Conservation (phyloP, 768 basidiomycete genomes). For the Leccinum imitatum region DNA sequence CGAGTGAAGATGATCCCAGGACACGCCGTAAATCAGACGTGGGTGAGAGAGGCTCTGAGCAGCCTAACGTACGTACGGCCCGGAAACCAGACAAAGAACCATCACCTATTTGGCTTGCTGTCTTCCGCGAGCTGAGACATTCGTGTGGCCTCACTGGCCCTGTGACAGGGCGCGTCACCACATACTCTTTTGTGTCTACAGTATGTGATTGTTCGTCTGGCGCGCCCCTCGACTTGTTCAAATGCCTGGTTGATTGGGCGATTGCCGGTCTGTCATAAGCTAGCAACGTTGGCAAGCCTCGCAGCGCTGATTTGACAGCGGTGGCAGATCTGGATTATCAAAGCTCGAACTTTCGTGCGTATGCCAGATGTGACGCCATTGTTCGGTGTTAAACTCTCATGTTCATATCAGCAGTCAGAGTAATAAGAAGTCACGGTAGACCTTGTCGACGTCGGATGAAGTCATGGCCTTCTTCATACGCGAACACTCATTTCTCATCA, state of each 20-base stretch:
- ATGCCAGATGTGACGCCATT: slow-evolving; percentile 13
- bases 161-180: background rate
- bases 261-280: background rate
- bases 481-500: slow-evolving; percentile 2
- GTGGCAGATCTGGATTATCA: slow-evolving; percentile 8
- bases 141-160: slow-evolving; percentile 7
- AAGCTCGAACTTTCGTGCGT: background rate
- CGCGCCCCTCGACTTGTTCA: slow-evolving; percentile 1
- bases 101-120: slow-evolving; percentile 10
- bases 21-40: slow-evolving; percentile 13
- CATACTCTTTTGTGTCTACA: background rate
- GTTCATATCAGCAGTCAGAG: slow-evolving; percentile 7
- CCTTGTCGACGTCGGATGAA: slow-evolving; percentile 17
- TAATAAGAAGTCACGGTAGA: background rate
- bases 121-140: slow-evolving; percentile 2
- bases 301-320: slow-evolving; percentile 17
- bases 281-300: background rate
- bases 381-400: slow-evolving; percentile 10
- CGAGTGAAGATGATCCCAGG: slow-evolving; percentile 6
- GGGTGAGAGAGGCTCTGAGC: slow-evolving; percentile 2
- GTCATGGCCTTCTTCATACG: slow-evolving; percentile 11
- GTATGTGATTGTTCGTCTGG: slow-evolving; percentile 7
- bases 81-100: slow-evolving; percentile 14
- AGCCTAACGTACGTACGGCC: background rate
- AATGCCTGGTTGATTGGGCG: slow-evolving; percentile 4